phyloP scores from a whole-genome alignment of 179 eudicot genomes.

The Actinidia arguta region DNA sequence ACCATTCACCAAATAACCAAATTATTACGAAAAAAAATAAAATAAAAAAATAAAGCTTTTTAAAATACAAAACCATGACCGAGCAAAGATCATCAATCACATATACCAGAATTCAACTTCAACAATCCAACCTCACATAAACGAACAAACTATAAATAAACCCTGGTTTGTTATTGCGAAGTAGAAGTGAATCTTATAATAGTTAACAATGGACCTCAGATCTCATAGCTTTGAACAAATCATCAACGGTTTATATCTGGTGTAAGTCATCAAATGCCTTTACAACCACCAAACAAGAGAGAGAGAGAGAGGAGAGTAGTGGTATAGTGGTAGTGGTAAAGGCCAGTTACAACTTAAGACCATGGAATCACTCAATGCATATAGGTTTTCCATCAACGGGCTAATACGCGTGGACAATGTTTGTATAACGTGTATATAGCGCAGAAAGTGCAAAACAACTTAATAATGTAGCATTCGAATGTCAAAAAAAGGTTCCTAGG shows the following conservation, averaged over 20 bases:
- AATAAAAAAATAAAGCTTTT: too few species aligned
- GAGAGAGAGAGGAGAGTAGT: neutral
- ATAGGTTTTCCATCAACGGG: constrained; percentile 17
- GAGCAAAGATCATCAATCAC: too few species aligned
- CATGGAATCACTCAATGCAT: constrained; percentile 6
- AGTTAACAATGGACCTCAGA: constrained; percentile 11
- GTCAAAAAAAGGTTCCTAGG: constrained; percentile 22
- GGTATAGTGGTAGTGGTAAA: neutral
- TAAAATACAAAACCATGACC: too few species aligned
- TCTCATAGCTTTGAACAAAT: constrained; percentile 15
- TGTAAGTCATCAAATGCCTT: constrained; percentile 1
- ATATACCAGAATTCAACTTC: neutral
- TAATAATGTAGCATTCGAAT: too few species aligned
- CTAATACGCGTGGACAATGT: neutral
- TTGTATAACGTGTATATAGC: too few species aligned
- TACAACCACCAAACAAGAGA: neutral
- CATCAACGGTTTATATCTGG: neutral
- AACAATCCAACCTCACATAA: neutral
- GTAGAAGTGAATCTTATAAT: too few species aligned
- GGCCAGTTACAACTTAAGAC: neutral
- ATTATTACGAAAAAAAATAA: too few species aligned
- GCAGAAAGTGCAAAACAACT: too few species aligned
- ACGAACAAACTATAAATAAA: too few species aligned
- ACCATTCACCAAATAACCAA: too few species aligned
- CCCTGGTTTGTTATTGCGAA: too few species aligned